Base-by-base conservation (phyloP, 2,329 filamentous ascomycete genomes). In the Arthrobotrys musiformis region DNA sequence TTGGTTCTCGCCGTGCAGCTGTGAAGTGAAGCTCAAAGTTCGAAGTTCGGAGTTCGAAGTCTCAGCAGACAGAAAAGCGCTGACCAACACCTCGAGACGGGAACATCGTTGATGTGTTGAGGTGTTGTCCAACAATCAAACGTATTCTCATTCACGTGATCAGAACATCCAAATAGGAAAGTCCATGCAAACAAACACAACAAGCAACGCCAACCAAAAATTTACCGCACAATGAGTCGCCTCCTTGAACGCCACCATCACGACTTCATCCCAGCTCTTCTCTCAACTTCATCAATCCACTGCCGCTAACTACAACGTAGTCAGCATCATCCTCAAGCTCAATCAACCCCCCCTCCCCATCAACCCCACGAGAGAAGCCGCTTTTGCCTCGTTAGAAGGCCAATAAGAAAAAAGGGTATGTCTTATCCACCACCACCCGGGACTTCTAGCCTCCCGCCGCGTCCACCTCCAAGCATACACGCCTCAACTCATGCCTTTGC, bases 401-500 rank as follows among this genome's bases (percentile, higher is more conserved):
- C 24, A 24, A 24, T 24, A 40, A 44, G 26, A 52, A 26, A 37
- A 74, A 76, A 76, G 72, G 72, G 72, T 76, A 94, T 94, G 92
- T 91, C 92, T 85, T 93, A 93, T 88, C 91, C 92, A 85, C 91
- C 90, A 83, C 91, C 91, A 91, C 91, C 92, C 93, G 92, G 92
- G 88, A 85, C 89, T 84, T 83, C 86, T 83, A 82, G 82, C 83
- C 80, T 83, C 75, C 79, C 84, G 80, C 81, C 84, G 35, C 86
- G 81, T 85, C 88, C 83, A 82, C 92, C 91, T 80, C 90, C 96
- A 42, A 93, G 93, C 79, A 90, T 92, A 79, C 90, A 92, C 92
- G 46, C 88, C 90, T 63, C 86, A 89, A 82, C 82, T 56, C 83
- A 83, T 76, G 82, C 86, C 77, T 88, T 87, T 81, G 86, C 86